Percentiles rank a stretch among this genome's conserved stretches.
These are phyloP conservation scores for Talaromyces nanjingensis DNA, from an alignment of 495 filamentous ascomycete genomes.

Conservation along the genomic window DNA sequence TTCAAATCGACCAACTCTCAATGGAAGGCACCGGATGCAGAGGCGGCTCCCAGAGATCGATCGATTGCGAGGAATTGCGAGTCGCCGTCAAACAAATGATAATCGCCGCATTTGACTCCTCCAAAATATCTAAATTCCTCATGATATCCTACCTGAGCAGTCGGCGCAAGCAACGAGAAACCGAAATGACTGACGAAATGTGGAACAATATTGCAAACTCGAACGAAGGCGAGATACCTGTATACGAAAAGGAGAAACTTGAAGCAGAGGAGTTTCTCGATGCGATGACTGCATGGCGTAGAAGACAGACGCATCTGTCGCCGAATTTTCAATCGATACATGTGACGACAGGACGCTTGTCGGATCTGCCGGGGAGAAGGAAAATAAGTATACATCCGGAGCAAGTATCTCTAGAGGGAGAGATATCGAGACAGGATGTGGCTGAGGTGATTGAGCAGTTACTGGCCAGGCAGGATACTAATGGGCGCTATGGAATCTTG, in stretches of 20 bases:
- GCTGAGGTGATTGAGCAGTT: background rate
- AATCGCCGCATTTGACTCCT: background rate
- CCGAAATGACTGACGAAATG: background rate
- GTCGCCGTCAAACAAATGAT: background rate
- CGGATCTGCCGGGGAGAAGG: background rate
- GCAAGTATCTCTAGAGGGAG: background rate
- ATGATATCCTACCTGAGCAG: constrained; percentile 1
- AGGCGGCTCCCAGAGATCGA: background rate
- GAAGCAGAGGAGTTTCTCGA: background rate
- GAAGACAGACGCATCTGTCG: background rate
- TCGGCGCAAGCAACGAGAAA: background rate
- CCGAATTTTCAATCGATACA: background rate
- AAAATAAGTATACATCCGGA: background rate
- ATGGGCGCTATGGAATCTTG: background rate
- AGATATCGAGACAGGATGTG: constrained; percentile 1
- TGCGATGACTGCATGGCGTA: constrained; percentile 3
- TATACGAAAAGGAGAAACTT: background rate
- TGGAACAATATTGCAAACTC: background rate
- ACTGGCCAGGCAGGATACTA: background rate
- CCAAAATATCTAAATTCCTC: constrained; percentile 1
- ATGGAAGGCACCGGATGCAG: background rate
- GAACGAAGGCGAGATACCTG: background rate
- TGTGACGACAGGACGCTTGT: background rate
- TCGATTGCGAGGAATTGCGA: background rate
- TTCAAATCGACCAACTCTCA: no score